These are phyloP conservation scores for Asparagopsis taxiformis DNA, from an alignment of 31 red algal genomes.

Conservation along the genomic window DNA sequence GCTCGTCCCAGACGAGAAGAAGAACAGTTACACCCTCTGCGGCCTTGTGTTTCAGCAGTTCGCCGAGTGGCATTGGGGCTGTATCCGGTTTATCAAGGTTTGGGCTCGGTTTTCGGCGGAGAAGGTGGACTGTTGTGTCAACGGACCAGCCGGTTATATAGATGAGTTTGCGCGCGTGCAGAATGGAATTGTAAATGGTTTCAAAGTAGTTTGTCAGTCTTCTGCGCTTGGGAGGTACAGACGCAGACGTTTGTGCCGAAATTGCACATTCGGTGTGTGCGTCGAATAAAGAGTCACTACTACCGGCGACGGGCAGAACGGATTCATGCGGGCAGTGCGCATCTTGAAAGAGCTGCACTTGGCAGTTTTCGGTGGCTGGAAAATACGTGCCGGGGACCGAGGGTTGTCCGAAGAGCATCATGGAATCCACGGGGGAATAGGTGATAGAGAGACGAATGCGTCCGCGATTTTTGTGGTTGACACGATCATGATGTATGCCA, in stretches of 20 bases:
- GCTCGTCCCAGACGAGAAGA: slow-evolving; percentile 76
- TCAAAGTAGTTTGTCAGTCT: slow-evolving; percentile 47
- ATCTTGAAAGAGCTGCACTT: slow-evolving; percentile 70
- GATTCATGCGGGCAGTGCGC: slow-evolving; percentile 26
- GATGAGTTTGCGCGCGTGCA: slow-evolving; percentile 50
- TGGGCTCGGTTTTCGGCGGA: slow-evolving; percentile 31
- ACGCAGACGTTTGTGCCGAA: too few species aligned
- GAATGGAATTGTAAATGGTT: slow-evolving; percentile 33
- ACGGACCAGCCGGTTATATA: slow-evolving; percentile 78
- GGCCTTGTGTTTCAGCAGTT: slow-evolving; percentile 65
- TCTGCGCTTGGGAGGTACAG: not conserved
- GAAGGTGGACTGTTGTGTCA: slow-evolving; percentile 34
- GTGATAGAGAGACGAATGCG: slow-evolving; percentile 25
- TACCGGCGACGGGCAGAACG: slow-evolving; percentile 24
- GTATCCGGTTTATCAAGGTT: not conserved
- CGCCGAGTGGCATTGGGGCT: slow-evolving; percentile 29
- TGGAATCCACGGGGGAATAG: slow-evolving; percentile 34
- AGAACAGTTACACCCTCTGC: slow-evolving; percentile 47
- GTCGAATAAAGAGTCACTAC: slow-evolving; percentile 14
- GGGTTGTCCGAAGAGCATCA: slow-evolving; percentile 32
- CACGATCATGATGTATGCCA: slow-evolving; percentile 32
- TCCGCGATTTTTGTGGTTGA: slow-evolving; percentile 51
- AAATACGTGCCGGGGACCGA: slow-evolving; percentile 64
- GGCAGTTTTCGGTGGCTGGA: slow-evolving; percentile 33
- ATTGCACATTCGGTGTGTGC: slow-evolving; percentile 1